Evolutionary conservation across 306 rosid species (phyloP), one percentile per base, ranked within the genome.

Genomic region (Amphicarpaea edgeworthii): DNA sequence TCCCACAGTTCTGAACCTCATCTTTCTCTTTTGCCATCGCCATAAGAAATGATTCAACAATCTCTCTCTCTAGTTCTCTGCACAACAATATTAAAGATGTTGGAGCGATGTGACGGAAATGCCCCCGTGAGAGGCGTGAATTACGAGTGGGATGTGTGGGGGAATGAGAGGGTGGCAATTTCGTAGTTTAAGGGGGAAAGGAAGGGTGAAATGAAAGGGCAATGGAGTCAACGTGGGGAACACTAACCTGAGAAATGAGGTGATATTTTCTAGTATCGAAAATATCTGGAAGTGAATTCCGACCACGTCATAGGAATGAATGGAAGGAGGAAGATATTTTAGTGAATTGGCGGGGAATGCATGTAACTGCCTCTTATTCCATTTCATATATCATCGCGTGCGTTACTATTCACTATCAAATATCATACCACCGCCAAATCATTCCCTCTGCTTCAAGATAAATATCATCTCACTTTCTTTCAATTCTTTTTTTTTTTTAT

Each of bases 11-110:
- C 20, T 75, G 83, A 65, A 86, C 70, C 75, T 59, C 81, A 6
- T 70, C 84, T 65, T 51, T 83, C 69, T 82, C 86, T 70, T 82
- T 92, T 55, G 98, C 86, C 89, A 96, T 78, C 38, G 92, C 87
- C 93, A 87, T 87, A 1, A 46, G 23, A 8, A 6, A 8, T 34
- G 40, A 34, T 30, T 30, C 40, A 51, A 19, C 57, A 17, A 16
- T 16, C 57, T 50, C 11, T 16, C 23, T 16, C 19, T 46, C 53
- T 46, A 6, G 8, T n/a, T 49, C 23, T 51, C 12, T 16, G 40
- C 40, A 34, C 40, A 34, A 34, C 24, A 61, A 74, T 61, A 17
- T 23, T 66, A 84, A 32, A 41, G 32, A 58, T 8, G 77, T 23
- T 46, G 42, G 32, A 14, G 3, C 0, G 0, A 0, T 14, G 8